Conservation (phyloP, 2,329 filamentous ascomycete genomes). For the Fusarium mexicanum region DNA sequence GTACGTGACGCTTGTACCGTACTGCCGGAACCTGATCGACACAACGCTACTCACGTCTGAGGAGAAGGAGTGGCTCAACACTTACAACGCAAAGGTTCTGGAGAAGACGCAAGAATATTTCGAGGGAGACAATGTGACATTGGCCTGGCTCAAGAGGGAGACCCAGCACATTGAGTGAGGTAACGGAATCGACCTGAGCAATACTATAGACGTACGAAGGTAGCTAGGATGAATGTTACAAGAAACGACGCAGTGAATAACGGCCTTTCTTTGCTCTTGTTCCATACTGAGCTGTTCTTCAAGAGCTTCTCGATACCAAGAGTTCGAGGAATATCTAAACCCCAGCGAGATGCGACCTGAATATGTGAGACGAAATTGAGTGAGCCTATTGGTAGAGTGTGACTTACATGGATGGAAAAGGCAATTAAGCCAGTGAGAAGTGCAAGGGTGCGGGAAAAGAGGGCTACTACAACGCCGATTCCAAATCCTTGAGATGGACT, state of each 20-base stretch:
- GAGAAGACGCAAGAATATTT: slow-evolving; percentile 85
- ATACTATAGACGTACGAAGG: slow-evolving; percentile 56
- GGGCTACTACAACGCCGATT: slow-evolving; percentile 71
- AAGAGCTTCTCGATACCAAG: slow-evolving; percentile 51
- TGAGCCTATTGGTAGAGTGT: not conserved
- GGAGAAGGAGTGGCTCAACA: slow-evolving; percentile 89
- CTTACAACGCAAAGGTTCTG: slow-evolving; percentile 82
- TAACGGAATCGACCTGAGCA: slow-evolving; percentile 36
- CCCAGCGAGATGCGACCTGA: slow-evolving; percentile 56
- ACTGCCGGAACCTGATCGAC: slow-evolving; percentile 90
- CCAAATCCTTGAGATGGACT: slow-evolving; percentile 62
- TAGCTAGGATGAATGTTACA: slow-evolving; percentile 75
- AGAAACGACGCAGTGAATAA: slow-evolving; percentile 76
- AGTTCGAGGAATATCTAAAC: slow-evolving; percentile 52
- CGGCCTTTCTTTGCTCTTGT: slow-evolving; percentile 65
- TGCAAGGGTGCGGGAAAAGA: slow-evolving; percentile 77
- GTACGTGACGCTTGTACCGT: slow-evolving; percentile 96
- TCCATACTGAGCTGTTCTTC: slow-evolving; percentile 54
- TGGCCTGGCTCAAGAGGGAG: slow-evolving; percentile 87
- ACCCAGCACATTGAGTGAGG: slow-evolving; percentile 68
- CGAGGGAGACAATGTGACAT: slow-evolving; percentile 73
- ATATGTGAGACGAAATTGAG: slow-evolving; percentile 14
- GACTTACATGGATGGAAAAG: slow-evolving; percentile 68
- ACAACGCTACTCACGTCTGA: slow-evolving; percentile 72
- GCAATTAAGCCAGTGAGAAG: slow-evolving; percentile 73